phyloP scores from a whole-genome alignment of 306 rosid species.

The Arachis hypogaea region DNA sequence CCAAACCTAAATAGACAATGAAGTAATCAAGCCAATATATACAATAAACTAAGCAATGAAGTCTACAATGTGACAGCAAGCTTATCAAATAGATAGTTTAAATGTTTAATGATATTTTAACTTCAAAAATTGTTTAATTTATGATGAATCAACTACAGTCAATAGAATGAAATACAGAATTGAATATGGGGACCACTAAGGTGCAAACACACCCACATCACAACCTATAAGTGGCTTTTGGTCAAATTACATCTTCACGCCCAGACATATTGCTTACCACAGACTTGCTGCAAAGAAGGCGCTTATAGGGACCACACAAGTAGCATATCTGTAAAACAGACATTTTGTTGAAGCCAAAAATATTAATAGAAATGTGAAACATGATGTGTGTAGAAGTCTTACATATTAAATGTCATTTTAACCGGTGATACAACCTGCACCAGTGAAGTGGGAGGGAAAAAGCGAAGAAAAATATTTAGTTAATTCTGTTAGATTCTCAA shows the following conservation, averaged over 20 bases:
- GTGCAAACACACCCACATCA: background rate
- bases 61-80: background rate
- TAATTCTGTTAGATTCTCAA: constrained; percentile 25
- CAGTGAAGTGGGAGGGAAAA: constrained; percentile 14
- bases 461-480: background rate
- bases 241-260: constrained; percentile 28
- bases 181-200: constrained; percentile 9
- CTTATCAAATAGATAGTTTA: background rate
- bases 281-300: constrained; percentile 99
- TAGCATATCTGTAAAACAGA: constrained; percentile 77
- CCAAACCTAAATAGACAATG: constrained; percentile 72
- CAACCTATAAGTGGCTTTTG: constrained; percentile 12
- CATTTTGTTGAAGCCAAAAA: constrained; percentile 37
- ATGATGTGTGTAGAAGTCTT: constrained; percentile 47
- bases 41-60: constrained; percentile 7
- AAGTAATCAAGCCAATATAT: constrained; percentile 11
- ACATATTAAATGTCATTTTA: constrained; percentile 94
- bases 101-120: constrained; percentile 5
- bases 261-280: constrained; percentile 68
- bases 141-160: background rate
- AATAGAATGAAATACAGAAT: background rate
- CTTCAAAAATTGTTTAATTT: constrained; percentile 8
- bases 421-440: constrained; percentile 96
- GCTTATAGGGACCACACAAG: constrained; percentile 93
- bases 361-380: constrained; percentile 32